Conservation (phyloP, 2,329 filamentous ascomycete genomes). For the Colletotrichum sp. region DNA sequence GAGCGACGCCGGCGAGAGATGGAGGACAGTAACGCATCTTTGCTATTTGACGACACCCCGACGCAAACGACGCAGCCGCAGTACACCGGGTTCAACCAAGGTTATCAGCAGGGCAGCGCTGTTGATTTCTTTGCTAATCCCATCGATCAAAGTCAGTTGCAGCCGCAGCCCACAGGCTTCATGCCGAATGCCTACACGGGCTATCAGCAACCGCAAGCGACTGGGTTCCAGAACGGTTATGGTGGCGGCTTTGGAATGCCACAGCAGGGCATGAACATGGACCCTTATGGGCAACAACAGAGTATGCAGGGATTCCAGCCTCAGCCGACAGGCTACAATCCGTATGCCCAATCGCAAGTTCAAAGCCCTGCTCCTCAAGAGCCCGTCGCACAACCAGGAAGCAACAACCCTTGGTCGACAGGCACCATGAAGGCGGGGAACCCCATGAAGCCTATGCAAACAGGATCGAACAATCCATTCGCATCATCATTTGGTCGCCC, state of each 20-base stretch:
- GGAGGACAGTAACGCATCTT: constrained; percentile 82
- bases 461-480: constrained; percentile 98
- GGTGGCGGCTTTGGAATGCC: constrained; percentile 62
- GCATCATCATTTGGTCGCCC: constrained; percentile 72
- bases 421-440: constrained; percentile 60
- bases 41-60: constrained; percentile 86
- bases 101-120: constrained; percentile 94
- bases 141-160: constrained; percentile 76
- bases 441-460: constrained; percentile 79
- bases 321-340: constrained; percentile 59
- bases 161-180: constrained; percentile 81
- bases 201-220: constrained; percentile 44
- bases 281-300: constrained; percentile 67
- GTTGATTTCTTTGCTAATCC: constrained; percentile 99
- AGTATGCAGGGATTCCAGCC: constrained; percentile 49
- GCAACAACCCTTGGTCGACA: constrained; percentile 92
- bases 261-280: constrained; percentile 70
- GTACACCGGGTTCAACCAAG: constrained; percentile 91
- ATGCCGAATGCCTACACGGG: constrained; percentile 61
- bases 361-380: constrained; percentile 55
- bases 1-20: constrained; percentile 85
- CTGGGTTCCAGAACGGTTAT: constrained; percentile 67
- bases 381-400: constrained; percentile 73
- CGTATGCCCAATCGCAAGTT: constrained; percentile 49
- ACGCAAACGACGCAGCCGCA: constrained; percentile 63